Evolutionary conservation across 1,284 basidiomycete genomes (phyloP).

Genomic region (Austroboletus niveus): DNA sequence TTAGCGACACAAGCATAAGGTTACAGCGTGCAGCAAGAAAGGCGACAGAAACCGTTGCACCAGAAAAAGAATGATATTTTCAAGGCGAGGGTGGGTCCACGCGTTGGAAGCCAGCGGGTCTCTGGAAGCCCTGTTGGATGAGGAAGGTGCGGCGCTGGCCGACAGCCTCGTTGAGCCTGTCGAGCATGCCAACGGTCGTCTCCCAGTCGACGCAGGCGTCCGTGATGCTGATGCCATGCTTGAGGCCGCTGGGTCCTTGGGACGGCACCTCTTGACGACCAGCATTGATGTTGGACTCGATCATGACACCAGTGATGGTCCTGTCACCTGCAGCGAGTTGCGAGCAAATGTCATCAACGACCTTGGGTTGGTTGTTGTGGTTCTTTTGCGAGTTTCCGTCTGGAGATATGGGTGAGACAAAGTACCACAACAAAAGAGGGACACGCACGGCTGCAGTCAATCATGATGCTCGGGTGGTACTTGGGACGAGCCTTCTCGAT

Average conservation of each 20-base stretch:
- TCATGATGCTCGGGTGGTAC: constrained; percentile 76
- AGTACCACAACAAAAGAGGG: not conserved
- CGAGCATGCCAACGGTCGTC: constrained; percentile 75
- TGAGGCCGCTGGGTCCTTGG: constrained; percentile 61
- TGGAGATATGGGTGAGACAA: constrained; percentile 23
- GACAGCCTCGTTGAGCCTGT: constrained; percentile 62
- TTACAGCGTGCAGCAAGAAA: constrained; percentile 12
- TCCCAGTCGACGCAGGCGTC: constrained; percentile 95
- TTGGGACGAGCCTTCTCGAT: constrained; percentile 71
- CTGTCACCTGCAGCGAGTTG: constrained; percentile 80
- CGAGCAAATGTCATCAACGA: constrained; percentile 71
- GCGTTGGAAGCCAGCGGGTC: constrained; percentile 30
- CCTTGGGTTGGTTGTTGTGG: constrained; percentile 86
- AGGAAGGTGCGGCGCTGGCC: constrained; percentile 34
- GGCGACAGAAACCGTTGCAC: not conserved
- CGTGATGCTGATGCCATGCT: constrained; percentile 87
- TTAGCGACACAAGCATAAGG: not conserved
- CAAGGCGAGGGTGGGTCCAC: constrained; percentile 14
- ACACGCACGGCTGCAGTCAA: constrained; percentile 74
- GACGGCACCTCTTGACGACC: constrained; percentile 83
- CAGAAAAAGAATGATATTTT: not conserved
- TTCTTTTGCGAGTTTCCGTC: constrained; percentile 93
- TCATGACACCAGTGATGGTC: constrained; percentile 93
- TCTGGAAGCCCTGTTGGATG: constrained; percentile 35
- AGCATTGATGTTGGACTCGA: constrained; percentile 90